Conservation (phyloP, 2,329 filamentous ascomycete genomes). For the Rosellinia necatrix region DNA sequence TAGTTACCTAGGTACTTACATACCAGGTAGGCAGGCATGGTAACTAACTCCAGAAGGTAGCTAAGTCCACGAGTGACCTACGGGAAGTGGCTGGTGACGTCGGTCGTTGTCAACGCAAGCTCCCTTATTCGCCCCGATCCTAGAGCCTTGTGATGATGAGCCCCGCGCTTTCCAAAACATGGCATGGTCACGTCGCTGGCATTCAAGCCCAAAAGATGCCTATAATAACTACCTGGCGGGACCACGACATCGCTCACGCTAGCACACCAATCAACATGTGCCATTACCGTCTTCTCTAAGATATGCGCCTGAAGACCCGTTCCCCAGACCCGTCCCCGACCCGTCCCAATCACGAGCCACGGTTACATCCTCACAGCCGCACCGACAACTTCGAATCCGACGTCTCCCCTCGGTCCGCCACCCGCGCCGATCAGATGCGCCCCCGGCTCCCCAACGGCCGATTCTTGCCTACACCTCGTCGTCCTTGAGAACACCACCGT, state of each 20-base stretch:
- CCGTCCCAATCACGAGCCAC: no score
- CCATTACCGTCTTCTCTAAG: neutral
- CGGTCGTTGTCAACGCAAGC: no score
- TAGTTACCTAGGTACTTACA: neutral
- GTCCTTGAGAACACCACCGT: neutral
- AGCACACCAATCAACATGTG: neutral
- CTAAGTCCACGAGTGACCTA: no score
- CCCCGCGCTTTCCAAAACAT: slow-evolving; percentile 25
- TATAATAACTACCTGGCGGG: neutral
- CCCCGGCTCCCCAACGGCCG: slow-evolving; percentile 21
- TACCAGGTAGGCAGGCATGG: no score
- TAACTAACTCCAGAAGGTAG: no score
- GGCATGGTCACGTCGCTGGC: slow-evolving; percentile 3
- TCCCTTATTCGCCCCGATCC: slow-evolving; percentile 38
- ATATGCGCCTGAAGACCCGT: slow-evolving; percentile 1
- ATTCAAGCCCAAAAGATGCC: neutral
- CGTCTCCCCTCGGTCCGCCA: neutral
- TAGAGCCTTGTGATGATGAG: slow-evolving; percentile 33
- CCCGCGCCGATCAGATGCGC: slow-evolving; percentile 31
- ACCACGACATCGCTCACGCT: neutral
- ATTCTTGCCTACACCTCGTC: slow-evolving; percentile 9
- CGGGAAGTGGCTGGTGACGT: slow-evolving; percentile 28
- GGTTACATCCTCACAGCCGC: neutral
- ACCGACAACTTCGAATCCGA: slow-evolving; percentile 3
- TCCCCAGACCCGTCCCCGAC: no score